Evolutionary conservation across 306 rosid species (phyloP).

Genomic region (Quercus robur): DNA sequence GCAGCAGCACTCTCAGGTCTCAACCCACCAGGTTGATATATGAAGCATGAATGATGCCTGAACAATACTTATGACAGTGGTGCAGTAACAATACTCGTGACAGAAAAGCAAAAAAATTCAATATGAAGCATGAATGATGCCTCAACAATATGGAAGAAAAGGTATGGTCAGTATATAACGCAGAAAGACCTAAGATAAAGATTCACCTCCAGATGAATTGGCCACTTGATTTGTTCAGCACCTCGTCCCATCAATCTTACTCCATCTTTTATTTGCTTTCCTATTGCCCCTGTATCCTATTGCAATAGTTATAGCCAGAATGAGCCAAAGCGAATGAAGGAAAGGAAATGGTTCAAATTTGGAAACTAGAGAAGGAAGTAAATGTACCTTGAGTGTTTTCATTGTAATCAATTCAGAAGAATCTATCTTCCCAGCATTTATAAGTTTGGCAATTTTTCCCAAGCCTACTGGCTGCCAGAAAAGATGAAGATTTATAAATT

Average conservation of each 20-base stretch:
- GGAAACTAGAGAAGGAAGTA: constrained; percentile 15
- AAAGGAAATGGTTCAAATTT: constrained; percentile 23
- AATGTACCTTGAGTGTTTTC: constrained; percentile 87
- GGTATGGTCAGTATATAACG: constrained; percentile 12
- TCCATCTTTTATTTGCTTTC: constrained; percentile 90
- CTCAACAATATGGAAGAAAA: not conserved
- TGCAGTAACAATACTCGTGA: not conserved
- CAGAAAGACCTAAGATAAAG: constrained; percentile 4
- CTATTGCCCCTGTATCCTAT: constrained; percentile 87
- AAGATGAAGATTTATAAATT: not conserved
- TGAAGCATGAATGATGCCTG: too few species aligned
- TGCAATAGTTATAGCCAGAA: constrained; percentile 24
- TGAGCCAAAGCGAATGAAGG: constrained; percentile 21
- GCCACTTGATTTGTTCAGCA: constrained; percentile 86
- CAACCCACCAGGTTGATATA: not conserved
- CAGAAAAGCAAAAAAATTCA: constrained; percentile 1
- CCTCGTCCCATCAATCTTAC: constrained; percentile 98
- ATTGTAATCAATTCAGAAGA: constrained; percentile 87
- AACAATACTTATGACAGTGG: not conserved
- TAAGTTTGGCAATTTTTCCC: constrained; percentile 79
- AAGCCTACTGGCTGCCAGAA: constrained; percentile 79
- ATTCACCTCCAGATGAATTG: constrained; percentile 85
- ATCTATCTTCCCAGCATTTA: constrained; percentile 87
- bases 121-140: constrained; percentile 6
- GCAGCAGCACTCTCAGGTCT: not conserved